Percentiles rank a stretch among this genome's conserved stretches.
phyloP scores from a whole-genome alignment of 2,329 filamentous ascomycete species.

The Calonectria fujianensis region DNA sequence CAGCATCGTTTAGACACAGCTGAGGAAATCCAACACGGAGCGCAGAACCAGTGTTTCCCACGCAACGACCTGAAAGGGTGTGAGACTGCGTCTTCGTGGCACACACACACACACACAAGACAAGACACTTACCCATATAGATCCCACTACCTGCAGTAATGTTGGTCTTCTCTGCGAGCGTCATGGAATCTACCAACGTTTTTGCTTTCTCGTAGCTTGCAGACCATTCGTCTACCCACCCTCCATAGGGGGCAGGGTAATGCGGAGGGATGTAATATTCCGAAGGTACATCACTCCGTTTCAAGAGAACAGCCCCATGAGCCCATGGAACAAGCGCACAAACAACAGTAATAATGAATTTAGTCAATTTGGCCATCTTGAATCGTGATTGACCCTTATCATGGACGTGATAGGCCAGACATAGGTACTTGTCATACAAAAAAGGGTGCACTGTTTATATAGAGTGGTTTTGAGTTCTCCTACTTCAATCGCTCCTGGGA shows the following conservation, averaged over 20 bases:
- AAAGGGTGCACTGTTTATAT: constrained; percentile 13
- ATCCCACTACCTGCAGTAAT: constrained; percentile 83
- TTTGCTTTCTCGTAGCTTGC: constrained; percentile 83
- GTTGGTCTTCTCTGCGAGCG: constrained; percentile 87
- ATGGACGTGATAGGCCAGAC: not conserved
- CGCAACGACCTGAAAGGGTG: constrained; percentile 73
- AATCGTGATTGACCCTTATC: not conserved
- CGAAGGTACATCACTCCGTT: constrained; percentile 16
- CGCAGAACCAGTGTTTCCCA: constrained; percentile 85
- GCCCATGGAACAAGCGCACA: not conserved
- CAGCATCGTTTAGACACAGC: constrained; percentile 83
- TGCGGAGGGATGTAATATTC: constrained; percentile 71
- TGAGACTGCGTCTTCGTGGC: not conserved
- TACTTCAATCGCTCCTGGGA: not conserved
- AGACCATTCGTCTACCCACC: constrained; percentile 81
- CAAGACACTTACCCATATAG: constrained; percentile 74
- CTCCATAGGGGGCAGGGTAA: constrained; percentile 83
- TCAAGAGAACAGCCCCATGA: not conserved
- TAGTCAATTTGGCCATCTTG: not conserved
- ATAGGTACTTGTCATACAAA: too few species aligned
- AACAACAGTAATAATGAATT: not conserved
- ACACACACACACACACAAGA: not conserved
- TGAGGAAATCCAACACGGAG: constrained; percentile 82
- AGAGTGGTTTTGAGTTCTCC: not conserved
- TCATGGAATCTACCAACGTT: constrained; percentile 83